Evolutionary conservation across 495 filamentous ascomycete genomes (phyloP), one percentile per base, ranked within the genome.

Genomic region (Penicillium samsonianum): DNA sequence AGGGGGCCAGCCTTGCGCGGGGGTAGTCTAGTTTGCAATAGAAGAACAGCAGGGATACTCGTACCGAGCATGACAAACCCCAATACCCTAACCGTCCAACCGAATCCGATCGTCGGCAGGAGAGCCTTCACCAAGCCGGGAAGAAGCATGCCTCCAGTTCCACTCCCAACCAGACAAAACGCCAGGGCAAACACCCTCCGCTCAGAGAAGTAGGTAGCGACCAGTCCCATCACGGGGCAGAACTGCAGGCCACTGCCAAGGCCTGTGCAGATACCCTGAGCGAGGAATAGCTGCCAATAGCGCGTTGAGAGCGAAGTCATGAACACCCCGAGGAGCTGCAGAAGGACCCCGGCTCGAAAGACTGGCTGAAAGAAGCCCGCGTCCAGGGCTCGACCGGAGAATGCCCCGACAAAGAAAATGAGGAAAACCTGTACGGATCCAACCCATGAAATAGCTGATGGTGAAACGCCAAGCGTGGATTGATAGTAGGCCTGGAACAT

Each of bases 61-160:
- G 73, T 86, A 57, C 33, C 76, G 0, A 90, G 62, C 67, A 85
- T 82, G 37, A 92, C 77, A 60, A 91, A 85, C 0, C 80, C 90
- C 41, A 89, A 76, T 68, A 23, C 44, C 17, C 88, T 78, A 23
- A 91, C 77, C 0, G 88, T 86, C 88, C 87, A 90, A 1, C 72
- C 63, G 65, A 91, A 92, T n/a, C 88, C 87, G 17, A 87, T 71
- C 1, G 16, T 19, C 5, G 37, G 20, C 6, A 60, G 20, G 26
- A 60, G 11, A 11, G 12, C 5, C n/a, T 55, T 47, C 10, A 47
- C 22, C 16, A 47, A 14, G 23, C 16, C 25, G 10, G 44, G 44
- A 26, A 25, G 28, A 7, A 47, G 6, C 23, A 47, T 26, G 3
- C 44, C 44, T 14, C 44, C 44, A 8, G 16, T 47, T 5, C 20